Conservation (phyloP, 305 asterid species). For the Solanum hybrid region DNA sequence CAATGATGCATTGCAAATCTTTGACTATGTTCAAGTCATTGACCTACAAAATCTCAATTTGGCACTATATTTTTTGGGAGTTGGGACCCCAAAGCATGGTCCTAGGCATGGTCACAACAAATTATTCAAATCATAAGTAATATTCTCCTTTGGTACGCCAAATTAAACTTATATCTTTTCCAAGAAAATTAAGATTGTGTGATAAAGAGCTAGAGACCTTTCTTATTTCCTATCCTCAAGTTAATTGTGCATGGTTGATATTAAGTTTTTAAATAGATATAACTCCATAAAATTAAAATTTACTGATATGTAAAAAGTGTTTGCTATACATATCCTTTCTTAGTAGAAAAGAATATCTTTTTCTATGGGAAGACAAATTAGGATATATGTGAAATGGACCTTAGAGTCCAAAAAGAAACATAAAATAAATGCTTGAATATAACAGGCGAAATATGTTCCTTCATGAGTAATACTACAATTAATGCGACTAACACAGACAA, state of each 20-base stretch:
- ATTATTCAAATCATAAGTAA: constrained; percentile 3
- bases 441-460: constrained; percentile 5
- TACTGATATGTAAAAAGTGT: not conserved
- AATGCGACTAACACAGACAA: not conserved
- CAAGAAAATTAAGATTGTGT: not conserved
- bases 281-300: not conserved
- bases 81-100: constrained; percentile 10
- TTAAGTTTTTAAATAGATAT: not conserved
- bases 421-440: not conserved
- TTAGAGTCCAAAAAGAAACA: not conserved
- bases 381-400: not conserved
- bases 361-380: not conserved
- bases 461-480: not conserved
- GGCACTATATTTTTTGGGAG: not conserved
- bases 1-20: constrained; percentile 5
- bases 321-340: not conserved
- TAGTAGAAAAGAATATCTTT: not conserved
- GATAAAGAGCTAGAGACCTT: not conserved
- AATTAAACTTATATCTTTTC: not conserved
- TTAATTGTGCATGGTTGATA: not conserved
- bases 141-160: not conserved
- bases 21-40: not conserved
- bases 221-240: not conserved
- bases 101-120: not conserved
- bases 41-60: not conserved